Conservation (phyloP, 768 basidiomycete genomes). For the Porphyrellus cyaneotinctus region DNA sequence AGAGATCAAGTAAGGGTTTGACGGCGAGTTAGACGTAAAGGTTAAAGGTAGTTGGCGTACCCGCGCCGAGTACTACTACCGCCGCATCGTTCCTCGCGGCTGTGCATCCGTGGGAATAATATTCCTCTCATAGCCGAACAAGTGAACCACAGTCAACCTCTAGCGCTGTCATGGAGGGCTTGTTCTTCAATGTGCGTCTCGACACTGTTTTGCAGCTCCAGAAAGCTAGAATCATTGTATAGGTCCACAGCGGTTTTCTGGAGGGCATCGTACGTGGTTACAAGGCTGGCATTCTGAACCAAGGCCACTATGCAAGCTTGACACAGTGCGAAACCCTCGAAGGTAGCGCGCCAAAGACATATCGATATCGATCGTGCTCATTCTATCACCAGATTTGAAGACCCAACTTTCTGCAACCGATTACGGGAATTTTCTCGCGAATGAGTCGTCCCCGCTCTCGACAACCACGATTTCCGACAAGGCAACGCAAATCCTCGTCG, state of each 20-base stretch:
- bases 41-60: no score
- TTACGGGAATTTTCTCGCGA: constrained; percentile 97
- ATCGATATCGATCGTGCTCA: constrained; percentile 1
- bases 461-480: constrained; percentile 96
- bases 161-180: constrained; percentile 63
- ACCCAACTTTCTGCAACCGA: constrained; percentile 96
- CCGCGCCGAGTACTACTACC: not conserved
- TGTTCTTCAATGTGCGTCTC: constrained; percentile 77
- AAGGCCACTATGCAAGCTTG: constrained; percentile 87
- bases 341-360: constrained; percentile 47
- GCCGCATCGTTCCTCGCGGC: no score
- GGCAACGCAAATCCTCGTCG: constrained; percentile 91
- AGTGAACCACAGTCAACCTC: constrained; percentile 2
- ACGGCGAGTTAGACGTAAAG: no score
- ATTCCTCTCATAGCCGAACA: constrained; percentile 10
- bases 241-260: constrained; percentile 74
- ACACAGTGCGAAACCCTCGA: constrained; percentile 97
- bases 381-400: constrained; percentile 68
- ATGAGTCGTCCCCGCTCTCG: constrained; percentile 89
- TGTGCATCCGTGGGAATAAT: constrained; percentile 24
- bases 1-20: no score
- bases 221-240: constrained; percentile 19
- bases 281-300: constrained; percentile 87
- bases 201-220: not conserved
- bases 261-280: constrained; percentile 88